Evolutionary conservation across 176 grass and related monocot species (phyloP).

Genomic region (Cenchrus americanus): DNA sequence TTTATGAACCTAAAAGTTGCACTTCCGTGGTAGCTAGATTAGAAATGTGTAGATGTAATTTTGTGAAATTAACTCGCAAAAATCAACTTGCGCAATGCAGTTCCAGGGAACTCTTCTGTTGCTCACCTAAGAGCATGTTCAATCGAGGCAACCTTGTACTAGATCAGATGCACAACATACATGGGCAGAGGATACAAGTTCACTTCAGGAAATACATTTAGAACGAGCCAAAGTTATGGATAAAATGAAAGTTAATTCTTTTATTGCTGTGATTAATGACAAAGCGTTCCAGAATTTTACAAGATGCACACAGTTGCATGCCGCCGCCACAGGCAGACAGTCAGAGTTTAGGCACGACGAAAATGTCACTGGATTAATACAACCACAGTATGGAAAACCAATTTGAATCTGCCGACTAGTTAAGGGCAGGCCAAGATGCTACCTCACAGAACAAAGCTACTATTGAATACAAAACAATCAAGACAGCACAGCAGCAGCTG

Average conservation of each 20-base stretch:
- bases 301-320: neutral
- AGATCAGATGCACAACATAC: too few relatives aligned
- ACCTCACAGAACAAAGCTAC: slow-evolving; percentile 38
- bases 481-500: slow-evolving; percentile 40
- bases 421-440: slow-evolving; percentile 38
- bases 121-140: too few relatives aligned
- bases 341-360: neutral
- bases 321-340: neutral
- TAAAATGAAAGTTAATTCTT: slow-evolving; percentile 8
- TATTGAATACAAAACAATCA: slow-evolving; percentile 26
- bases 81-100: too few relatives aligned
- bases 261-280: neutral
- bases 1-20: too few relatives aligned
- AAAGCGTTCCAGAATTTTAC: slow-evolving; percentile 3
- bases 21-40: too few relatives aligned
- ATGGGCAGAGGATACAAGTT: neutral
- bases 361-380: slow-evolving; percentile 39
- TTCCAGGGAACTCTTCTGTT: too few relatives aligned
- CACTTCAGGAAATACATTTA: neutral
- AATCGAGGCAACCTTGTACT: too few relatives aligned
- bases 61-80: too few relatives aligned
- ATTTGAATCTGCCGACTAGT: slow-evolving; percentile 48
- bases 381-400: slow-evolving; percentile 12
- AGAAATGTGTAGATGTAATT: too few relatives aligned
- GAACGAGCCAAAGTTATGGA: neutral